Percentiles rank a stretch among this genome's conserved stretches.
These are phyloP conservation scores for Isoetes taiwanensis DNA, from an alignment of 75 land plant species.

Conservation along the genomic window DNA sequence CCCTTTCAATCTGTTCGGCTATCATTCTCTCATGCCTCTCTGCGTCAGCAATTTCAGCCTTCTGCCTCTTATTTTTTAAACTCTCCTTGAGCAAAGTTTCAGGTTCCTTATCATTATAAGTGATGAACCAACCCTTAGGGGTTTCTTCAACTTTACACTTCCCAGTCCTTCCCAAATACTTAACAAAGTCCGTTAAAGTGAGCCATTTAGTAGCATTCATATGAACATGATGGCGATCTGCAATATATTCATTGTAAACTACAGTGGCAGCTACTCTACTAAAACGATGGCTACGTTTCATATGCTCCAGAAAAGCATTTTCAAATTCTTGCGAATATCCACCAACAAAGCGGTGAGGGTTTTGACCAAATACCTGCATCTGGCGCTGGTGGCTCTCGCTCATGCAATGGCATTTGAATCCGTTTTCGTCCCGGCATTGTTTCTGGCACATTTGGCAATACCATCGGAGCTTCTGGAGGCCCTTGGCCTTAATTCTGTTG, in stretches of 20 bases:
- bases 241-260: constrained; percentile 87
- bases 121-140: constrained; percentile 94
- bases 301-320: constrained; percentile 54
- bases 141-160: constrained; percentile 97
- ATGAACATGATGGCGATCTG: constrained; percentile 81
- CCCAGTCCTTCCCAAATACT: constrained; percentile 72
- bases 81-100: constrained; percentile 76
- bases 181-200: constrained; percentile 86
- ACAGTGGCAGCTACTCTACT: constrained; percentile 92
- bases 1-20: constrained; percentile 59
- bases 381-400: constrained; percentile 97
- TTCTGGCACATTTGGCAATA: constrained; percentile 99
- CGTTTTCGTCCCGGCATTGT: constrained; percentile 98
- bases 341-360: constrained; percentile 64
- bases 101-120: constrained; percentile 78
- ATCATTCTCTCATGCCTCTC: constrained; percentile 74
- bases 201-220: constrained; percentile 97
- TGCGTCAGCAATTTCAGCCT: constrained; percentile 63
- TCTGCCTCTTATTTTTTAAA: constrained; percentile 54
- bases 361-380: constrained; percentile 92
- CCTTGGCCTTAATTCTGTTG: constrained; percentile 92
- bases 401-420: constrained; percentile 98
- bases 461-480: constrained; percentile 94
- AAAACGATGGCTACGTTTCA: constrained; percentile 73
- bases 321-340: constrained; percentile 96